These are phyloP conservation scores for Sporobolomyces phaffii DNA, from an alignment of 768 basidiomycete species.

Conservation along the genomic window DNA sequence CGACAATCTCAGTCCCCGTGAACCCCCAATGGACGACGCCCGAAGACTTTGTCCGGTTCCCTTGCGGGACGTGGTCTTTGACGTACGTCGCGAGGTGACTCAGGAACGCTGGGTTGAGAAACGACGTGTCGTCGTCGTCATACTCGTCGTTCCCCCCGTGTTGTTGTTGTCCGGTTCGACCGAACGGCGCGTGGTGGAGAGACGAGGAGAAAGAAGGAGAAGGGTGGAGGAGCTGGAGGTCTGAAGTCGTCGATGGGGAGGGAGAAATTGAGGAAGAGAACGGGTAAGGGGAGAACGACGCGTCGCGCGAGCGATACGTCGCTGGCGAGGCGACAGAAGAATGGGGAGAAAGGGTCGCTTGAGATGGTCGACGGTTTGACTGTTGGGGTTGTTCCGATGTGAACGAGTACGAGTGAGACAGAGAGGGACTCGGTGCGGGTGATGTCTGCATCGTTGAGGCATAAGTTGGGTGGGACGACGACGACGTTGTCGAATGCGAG, in stretches of 20 bases:
- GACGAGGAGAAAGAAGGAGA: background rate
- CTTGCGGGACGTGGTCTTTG: constrained; percentile 79
- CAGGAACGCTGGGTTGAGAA: constrained; percentile 72
- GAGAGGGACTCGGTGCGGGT: background rate
- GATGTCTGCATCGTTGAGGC: background rate
- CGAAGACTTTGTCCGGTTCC: constrained; percentile 82
- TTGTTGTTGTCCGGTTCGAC: background rate
- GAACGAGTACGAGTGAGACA: constrained; percentile 6
- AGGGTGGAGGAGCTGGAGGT: background rate
- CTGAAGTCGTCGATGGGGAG: background rate
- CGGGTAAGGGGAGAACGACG: background rate
- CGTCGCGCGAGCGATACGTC: background rate
- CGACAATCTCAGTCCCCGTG: constrained; percentile 89
- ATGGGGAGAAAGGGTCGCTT: constrained; percentile 15
- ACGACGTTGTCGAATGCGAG: background rate
- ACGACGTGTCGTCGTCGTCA: constrained; percentile 29
- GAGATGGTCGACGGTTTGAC: background rate
- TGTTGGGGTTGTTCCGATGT: background rate
- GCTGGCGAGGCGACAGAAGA: constrained; percentile 1
- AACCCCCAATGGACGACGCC: constrained; percentile 78
- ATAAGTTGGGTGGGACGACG: background rate
- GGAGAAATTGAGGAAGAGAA: constrained; percentile 1
- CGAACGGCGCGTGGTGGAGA: background rate
- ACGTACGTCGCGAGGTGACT: constrained; percentile 83
- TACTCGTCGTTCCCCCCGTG: constrained; percentile 41